Evolutionary conservation across 257 asterid genomes (phyloP).

Genomic region (Forsythia suspensa): DNA sequence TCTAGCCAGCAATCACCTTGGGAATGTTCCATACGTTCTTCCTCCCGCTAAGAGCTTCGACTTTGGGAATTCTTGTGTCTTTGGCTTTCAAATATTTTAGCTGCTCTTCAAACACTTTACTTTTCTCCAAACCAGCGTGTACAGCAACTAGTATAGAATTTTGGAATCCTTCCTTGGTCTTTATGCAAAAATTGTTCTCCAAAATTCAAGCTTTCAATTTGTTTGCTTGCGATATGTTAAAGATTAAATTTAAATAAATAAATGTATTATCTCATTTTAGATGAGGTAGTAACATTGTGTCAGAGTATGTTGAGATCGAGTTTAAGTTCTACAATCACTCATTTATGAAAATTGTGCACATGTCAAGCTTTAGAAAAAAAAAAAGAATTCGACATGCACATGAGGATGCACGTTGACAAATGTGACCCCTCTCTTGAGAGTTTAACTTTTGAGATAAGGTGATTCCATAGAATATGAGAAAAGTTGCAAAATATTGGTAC

Average conservation of each 20-base stretch:
- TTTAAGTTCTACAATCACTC: no score
- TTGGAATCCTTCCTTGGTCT: slow-evolving; percentile 57
- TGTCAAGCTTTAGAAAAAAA: not conserved
- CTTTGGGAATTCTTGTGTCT: slow-evolving; percentile 84
- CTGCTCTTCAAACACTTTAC: slow-evolving; percentile 59
- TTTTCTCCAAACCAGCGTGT: slow-evolving; percentile 85
- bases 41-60: slow-evolving; percentile 81
- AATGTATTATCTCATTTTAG: no score
- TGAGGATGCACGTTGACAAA: not conserved
- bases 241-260: no score
- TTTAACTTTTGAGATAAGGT: no score
- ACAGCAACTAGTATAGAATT: slow-evolving; percentile 75
- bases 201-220: slow-evolving; percentile 5
- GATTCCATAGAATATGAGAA: not conserved
- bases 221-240: not conserved
- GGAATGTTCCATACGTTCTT: slow-evolving; percentile 84
- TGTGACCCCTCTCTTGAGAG: no score
- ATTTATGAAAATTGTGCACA: not conserved
- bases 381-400: not conserved
- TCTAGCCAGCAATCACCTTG: slow-evolving; percentile 41
- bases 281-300: no score
- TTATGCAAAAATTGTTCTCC: slow-evolving; percentile 69
- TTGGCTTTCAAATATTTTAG: slow-evolving; percentile 59
- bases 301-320: no score
- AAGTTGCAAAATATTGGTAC: not conserved